Evolutionary conservation across 1,284 basidiomycete species (phyloP).

Genomic region (Ceraceosorus bombacis): DNA sequence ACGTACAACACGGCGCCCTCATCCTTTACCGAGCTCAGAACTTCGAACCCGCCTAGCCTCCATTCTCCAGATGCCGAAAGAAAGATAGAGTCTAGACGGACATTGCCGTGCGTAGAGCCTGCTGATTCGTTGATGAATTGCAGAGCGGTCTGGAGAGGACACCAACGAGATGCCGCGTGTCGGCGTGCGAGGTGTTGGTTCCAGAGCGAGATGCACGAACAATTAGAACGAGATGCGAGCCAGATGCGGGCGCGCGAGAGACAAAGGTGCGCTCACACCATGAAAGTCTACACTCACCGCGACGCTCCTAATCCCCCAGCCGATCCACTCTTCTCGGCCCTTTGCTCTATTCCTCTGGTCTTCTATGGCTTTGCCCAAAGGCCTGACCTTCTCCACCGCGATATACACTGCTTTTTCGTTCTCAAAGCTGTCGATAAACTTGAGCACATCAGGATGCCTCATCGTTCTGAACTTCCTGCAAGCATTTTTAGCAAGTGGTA

Average conservation of each 20-base stretch:
- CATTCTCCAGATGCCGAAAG: conserved; percentile 79
- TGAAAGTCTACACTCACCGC: conserved; percentile 57
- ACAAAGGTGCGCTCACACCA: too few relatives aligned
- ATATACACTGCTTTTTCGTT: conserved; percentile 81
- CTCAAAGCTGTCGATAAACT: conserved; percentile 77
- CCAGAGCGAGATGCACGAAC: too few relatives aligned
- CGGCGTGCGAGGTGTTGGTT: not conserved
- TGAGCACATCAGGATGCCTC: conserved; percentile 89
- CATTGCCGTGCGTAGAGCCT: conserved; percentile 68
- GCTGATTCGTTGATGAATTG: conserved; percentile 74
- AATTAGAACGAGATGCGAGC: too few relatives aligned
- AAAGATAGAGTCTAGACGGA: conserved; percentile 73
- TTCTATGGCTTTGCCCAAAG: conserved; percentile 62
- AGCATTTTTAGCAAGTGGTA: conserved; percentile 77
- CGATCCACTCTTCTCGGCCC: conserved; percentile 65
- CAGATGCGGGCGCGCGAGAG: too few relatives aligned
- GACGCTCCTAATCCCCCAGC: conserved; percentile 87
- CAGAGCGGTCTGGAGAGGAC: conserved; percentile 64
- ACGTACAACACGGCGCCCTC: conserved; percentile 71
- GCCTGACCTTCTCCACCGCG: conserved; percentile 83
- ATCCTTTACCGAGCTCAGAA: conserved; percentile 72
- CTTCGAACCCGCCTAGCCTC: conserved; percentile 89
- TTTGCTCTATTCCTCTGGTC: conserved; percentile 53
- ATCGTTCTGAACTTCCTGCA: conserved; percentile 81
- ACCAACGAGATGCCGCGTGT: not conserved